These are phyloP conservation scores for Rhodofomes roseus DNA, from an alignment of 1,284 basidiomycete species.

Conservation along the genomic window DNA sequence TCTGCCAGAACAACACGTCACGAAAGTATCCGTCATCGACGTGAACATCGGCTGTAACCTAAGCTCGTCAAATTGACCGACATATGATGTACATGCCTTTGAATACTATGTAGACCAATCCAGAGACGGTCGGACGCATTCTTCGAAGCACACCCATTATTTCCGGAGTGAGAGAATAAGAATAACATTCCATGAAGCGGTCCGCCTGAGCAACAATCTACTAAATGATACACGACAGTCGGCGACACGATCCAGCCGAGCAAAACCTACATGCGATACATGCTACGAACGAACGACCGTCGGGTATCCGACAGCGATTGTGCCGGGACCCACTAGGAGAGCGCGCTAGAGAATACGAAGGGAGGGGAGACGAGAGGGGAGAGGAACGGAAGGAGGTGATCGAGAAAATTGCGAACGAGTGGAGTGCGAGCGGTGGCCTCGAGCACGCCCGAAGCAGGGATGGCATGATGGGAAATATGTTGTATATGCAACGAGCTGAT, in stretches of 20 bases:
- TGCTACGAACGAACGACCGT: constrained; percentile 8
- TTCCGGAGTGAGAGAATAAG: constrained; percentile 13
- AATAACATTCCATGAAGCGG: constrained; percentile 24
- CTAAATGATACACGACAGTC: constrained; percentile 26
- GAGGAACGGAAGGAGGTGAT: neutral
- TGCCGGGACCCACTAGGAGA: constrained; percentile 4
- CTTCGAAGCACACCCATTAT: too few species aligned
- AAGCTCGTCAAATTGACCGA: too few species aligned
- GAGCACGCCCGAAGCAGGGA: constrained; percentile 5
- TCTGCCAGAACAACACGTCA: too few species aligned
- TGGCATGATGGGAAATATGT: constrained; percentile 4
- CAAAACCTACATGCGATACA: constrained; percentile 10
- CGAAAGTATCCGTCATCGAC: too few species aligned
- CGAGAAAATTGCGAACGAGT: constrained; percentile 4
- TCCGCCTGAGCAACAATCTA: constrained; percentile 25
- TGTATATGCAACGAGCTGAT: constrained; percentile 19
- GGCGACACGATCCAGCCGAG: constrained; percentile 12
- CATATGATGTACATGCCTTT: too few species aligned
- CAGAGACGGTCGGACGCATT: too few species aligned
- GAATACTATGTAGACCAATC: too few species aligned
- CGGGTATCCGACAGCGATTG: constrained; percentile 7
- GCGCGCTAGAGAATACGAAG: constrained; percentile 3
- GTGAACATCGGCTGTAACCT: too few species aligned
- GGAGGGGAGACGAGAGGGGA: neutral
- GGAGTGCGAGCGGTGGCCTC: constrained; percentile 5